These are phyloP conservation scores for Colletotrichum aenigma DNA, from an alignment of 2,329 filamentous ascomycete species.

Conservation along the genomic window DNA sequence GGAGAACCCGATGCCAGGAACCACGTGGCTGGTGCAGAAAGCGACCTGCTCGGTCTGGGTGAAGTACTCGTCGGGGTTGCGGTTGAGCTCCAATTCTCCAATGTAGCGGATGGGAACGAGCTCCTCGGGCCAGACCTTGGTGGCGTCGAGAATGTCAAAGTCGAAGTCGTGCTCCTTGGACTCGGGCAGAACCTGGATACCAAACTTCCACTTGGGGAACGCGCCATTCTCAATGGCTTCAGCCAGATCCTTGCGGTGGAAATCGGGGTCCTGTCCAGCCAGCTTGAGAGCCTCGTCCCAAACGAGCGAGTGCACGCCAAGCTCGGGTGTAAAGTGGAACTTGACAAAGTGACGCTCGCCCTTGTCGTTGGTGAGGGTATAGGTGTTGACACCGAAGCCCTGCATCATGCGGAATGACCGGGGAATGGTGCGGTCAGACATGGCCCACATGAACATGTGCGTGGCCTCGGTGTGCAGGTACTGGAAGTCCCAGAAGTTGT, in stretches of 20 bases:
- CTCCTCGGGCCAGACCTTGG: slow-evolving; percentile 86
- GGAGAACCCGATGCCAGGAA: slow-evolving; percentile 78
- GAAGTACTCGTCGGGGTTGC: slow-evolving; percentile 82
- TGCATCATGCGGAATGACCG: slow-evolving; percentile 85
- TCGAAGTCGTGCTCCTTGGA: slow-evolving; percentile 77
- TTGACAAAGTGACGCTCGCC: slow-evolving; percentile 78
- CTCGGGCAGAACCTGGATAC: slow-evolving; percentile 79
- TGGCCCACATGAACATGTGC: slow-evolving; percentile 81
- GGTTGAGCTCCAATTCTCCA: slow-evolving; percentile 79
- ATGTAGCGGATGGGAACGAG: slow-evolving; percentile 77
- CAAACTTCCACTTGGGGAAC: slow-evolving; percentile 81
- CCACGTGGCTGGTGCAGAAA: slow-evolving; percentile 81
- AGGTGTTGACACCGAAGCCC: slow-evolving; percentile 85
- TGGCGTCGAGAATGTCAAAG: slow-evolving; percentile 85
- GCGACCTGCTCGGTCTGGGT: slow-evolving; percentile 82
- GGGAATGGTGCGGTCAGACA: slow-evolving; percentile 76
- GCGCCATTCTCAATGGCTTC: slow-evolving; percentile 75
- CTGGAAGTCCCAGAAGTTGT: slow-evolving; percentile 80
- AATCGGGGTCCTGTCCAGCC: slow-evolving; percentile 77
- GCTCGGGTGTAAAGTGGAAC: slow-evolving; percentile 75
- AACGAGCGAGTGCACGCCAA: slow-evolving; percentile 77
- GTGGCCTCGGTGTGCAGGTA: slow-evolving; percentile 72
- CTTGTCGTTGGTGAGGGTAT: slow-evolving; percentile 68
- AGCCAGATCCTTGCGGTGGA: slow-evolving; percentile 78
- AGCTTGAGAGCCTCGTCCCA: slow-evolving; percentile 84